Evolutionary conservation across 2,329 filamentous ascomycete genomes (phyloP), one percentile per base, ranked within the genome.

Genomic region (Calonectria naviculata): DNA sequence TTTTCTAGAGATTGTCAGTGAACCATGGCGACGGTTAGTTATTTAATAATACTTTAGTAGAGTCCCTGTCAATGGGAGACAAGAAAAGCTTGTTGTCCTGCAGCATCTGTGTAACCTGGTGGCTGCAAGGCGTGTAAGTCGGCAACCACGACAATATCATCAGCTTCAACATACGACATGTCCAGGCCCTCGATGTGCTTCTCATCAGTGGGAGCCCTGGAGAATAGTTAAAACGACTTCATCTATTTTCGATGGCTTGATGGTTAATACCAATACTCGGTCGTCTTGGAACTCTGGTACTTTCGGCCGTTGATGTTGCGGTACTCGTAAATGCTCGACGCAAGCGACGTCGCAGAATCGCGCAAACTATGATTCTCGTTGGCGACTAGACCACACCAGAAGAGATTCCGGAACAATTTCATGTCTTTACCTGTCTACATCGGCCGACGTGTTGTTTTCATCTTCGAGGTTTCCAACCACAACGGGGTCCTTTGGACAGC

Each of bases 21-120:
- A 8, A 9, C 10, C 4, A 5, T n/a, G 26, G 6, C 15, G n/a
- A 2, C 19, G 19, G 1, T 3, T 1, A 7, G 13, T 24, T 17
- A 2, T 2, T 12, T 31, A 1, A 15, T 9, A 17, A 4, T 70
- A 74, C 73, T 56, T 70, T 54, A 19, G 73, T 54, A 19, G 73
- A 64, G n/a, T 52, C 66, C 9, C 69, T 21, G 2, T 21, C 38
- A 12, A 77, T 68, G 12, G 72, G 75, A 4, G 84, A 82, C 4
- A 84, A 74, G 67, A 80, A 83, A 5, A 86, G 79, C 29, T 80
- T 78, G 15, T 82, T 81, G 21, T 79, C 78, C 1, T 84, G 74
- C n/a, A 81, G 71, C 34, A 84, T 28, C 2, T 71, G 24, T 2
- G 54, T 68, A 5, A 31, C 47, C 5, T 73, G 73, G 5, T 77